Percentiles rank a stretch among this genome's conserved stretches.
Evolutionary conservation across 345 rosid species (phyloP).

Genomic region (Salix brachista): DNA sequence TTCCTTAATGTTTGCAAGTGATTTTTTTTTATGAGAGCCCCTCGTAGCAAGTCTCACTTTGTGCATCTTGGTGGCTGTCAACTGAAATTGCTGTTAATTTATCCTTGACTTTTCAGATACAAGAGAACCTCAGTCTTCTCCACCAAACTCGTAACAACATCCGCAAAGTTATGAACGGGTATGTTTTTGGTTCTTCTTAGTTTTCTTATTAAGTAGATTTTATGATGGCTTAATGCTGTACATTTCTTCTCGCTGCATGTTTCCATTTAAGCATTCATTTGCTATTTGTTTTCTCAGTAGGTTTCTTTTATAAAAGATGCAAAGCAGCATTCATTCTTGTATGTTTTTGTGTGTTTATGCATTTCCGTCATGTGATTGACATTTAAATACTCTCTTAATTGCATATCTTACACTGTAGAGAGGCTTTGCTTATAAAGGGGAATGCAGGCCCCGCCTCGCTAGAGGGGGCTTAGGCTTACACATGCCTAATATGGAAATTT

Average conservation of each 20-base stretch:
- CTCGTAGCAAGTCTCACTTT: background rate
- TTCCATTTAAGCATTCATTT: background rate
- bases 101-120: constrained; percentile 30
- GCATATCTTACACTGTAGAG: background rate
- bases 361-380: background rate
- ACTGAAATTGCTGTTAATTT: constrained; percentile 1
- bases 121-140: constrained; percentile 41
- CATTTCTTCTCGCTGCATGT: background rate
- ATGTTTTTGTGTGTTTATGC: background rate
- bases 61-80: background rate
- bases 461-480: background rate
- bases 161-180: constrained; percentile 35
- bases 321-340: background rate
- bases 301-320: background rate
- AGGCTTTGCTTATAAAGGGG: background rate
- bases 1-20: background rate
- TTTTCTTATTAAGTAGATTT: background rate
- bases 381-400: background rate
- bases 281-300: background rate
- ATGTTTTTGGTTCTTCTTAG: constrained; percentile 20
- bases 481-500: background rate
- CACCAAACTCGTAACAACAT: constrained; percentile 37
- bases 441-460: background rate
- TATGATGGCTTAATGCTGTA: background rate
- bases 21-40: background rate